These are phyloP conservation scores for Dillenia turbinata DNA, from an alignment of 164 flowering plant genomes.

Conservation along the genomic window DNA sequence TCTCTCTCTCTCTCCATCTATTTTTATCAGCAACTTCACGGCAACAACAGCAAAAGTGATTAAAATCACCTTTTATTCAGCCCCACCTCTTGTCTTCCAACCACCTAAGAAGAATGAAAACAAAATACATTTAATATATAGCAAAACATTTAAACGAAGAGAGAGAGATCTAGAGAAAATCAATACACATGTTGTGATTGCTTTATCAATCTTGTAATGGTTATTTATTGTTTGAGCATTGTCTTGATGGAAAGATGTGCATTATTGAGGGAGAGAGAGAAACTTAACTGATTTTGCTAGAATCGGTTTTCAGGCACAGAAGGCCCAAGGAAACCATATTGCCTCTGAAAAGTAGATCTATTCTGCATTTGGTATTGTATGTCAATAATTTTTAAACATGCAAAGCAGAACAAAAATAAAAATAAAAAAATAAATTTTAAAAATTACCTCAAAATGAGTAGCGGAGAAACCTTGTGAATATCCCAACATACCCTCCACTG, in stretches of 20 bases:
- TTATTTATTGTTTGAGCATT: no score
- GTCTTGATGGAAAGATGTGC: no score
- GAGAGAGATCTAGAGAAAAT: no score
- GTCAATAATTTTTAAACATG: background rate
- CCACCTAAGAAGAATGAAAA: constrained; percentile 23
- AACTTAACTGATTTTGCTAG: constrained; percentile 43
- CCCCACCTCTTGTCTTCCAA: constrained; percentile 38
- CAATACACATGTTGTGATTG: no score
- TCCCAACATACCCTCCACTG: constrained; percentile 27
- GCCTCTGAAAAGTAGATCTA: constrained; percentile 39
- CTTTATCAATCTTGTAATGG: no score
- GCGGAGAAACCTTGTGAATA: constrained; percentile 30
- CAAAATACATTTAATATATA: no score
- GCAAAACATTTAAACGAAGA: no score
- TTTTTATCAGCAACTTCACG: constrained; percentile 2
- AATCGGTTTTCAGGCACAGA: constrained; percentile 38
- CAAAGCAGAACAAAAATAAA: background rate
- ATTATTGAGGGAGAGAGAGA: no score
- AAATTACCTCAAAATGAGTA: constrained; percentile 40
- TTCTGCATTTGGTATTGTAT: constrained; percentile 29
- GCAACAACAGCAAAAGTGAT: constrained; percentile 2
- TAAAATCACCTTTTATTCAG: constrained; percentile 26
- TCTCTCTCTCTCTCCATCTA: background rate
- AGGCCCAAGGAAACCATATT: constrained; percentile 34
- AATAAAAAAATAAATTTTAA: background rate